These are phyloP conservation scores for Globisporangium paddicum DNA, from an alignment of 352 stramenopile genomes.

Conservation along the genomic window DNA sequence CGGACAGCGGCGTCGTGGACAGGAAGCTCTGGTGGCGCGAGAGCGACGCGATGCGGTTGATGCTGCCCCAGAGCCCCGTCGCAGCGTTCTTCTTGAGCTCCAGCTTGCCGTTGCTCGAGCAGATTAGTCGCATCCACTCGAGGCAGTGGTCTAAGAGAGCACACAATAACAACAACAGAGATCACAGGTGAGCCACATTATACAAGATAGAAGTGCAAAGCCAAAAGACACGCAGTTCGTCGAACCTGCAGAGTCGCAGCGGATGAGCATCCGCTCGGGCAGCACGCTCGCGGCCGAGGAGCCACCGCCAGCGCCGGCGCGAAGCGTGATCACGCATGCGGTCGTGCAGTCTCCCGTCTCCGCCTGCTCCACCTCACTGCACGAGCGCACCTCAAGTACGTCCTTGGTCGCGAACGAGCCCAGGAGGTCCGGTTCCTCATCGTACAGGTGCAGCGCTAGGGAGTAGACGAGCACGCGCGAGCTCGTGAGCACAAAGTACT, in stretches of 20 bases:
- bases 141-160: slow-evolving; percentile 71
- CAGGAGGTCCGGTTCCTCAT: slow-evolving; percentile 84
- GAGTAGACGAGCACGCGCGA: slow-evolving; percentile 78
- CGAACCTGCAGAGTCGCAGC: slow-evolving; percentile 81
- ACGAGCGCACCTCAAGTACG: slow-evolving; percentile 75
- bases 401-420: slow-evolving; percentile 79
- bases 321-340: slow-evolving; percentile 58
- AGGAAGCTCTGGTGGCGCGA: slow-evolving; percentile 85
- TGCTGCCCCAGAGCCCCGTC: slow-evolving; percentile 78
- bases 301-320: slow-evolving; percentile 9
- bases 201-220: neutral
- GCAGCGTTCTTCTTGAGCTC: slow-evolving; percentile 88
- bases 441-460: slow-evolving; percentile 80
- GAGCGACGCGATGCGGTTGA: slow-evolving; percentile 82
- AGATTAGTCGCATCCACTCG: slow-evolving; percentile 86
- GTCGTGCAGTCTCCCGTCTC: slow-evolving; percentile 52
- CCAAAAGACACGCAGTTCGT: slow-evolving; percentile 13
- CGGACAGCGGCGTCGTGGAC: slow-evolving; percentile 44
- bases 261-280: slow-evolving; percentile 63
- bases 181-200: neutral
- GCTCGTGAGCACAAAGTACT: slow-evolving; percentile 85
- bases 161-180: neutral
- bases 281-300: slow-evolving; percentile 12
- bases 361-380: slow-evolving; percentile 63
- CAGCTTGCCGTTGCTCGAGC: slow-evolving; percentile 79